Evolutionary conservation across 2,329 filamentous ascomycete genomes (phyloP).

Genomic region (Aspergillus sp.): DNA sequence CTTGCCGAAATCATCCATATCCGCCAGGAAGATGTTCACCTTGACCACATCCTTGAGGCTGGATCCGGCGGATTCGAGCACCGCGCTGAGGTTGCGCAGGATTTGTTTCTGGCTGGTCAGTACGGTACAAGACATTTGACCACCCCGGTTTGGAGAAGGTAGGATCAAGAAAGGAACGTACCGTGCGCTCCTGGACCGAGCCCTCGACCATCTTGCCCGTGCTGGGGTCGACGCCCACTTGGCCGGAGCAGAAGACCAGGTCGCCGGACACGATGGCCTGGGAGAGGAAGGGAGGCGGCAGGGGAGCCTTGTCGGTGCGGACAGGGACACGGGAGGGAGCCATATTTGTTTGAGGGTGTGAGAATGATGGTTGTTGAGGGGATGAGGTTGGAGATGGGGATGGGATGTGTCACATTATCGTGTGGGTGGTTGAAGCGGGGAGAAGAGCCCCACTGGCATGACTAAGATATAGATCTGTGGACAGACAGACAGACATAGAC

Average conservation of each 20-base stretch:
- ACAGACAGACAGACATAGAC: too few relatives aligned
- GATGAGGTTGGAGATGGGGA: neutral
- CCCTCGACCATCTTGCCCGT: conserved; percentile 55
- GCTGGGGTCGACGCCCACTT: conserved; percentile 55
- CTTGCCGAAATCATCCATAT: conserved; percentile 64
- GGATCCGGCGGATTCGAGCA: conserved; percentile 59
- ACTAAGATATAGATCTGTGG: neutral
- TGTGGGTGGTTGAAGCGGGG: neutral
- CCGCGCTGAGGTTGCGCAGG: conserved; percentile 52
- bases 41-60: conserved; percentile 60
- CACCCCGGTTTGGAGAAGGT: neutral
- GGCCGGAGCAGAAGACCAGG: conserved; percentile 66
- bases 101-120: conserved; percentile 43
- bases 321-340: conserved; percentile 26
- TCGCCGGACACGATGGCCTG: conserved; percentile 60
- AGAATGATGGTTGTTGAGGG: neutral
- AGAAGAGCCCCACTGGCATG: neutral
- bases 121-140: neutral
- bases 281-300: conserved; percentile 51
- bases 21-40: conserved; percentile 62
- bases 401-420: too few relatives aligned
- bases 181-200: conserved; percentile 52
- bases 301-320: conserved; percentile 44
- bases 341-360: neutral
- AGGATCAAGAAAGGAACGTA: conserved; percentile 28